These are phyloP conservation scores for Ophiostoma angusticollis DNA, from an alignment of 2,329 filamentous ascomycete species.

Conservation along the genomic window DNA sequence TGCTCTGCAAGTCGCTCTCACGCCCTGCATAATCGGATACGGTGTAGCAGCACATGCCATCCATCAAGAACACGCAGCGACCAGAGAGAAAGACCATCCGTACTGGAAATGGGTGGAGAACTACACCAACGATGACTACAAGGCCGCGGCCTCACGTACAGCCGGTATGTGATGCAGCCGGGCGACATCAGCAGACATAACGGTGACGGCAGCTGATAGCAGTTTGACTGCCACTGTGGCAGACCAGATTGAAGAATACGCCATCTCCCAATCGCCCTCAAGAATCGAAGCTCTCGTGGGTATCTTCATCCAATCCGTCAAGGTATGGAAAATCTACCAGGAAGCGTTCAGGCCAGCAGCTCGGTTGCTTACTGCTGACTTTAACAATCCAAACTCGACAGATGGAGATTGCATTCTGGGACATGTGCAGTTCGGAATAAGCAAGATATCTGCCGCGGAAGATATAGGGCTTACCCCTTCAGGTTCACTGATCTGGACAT, in stretches of 20 bases:
- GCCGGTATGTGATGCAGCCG: constrained; percentile 38
- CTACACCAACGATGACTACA: constrained; percentile 72
- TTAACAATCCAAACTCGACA: too few relatives aligned
- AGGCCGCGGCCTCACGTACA: constrained; percentile 56
- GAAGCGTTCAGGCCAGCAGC: not conserved
- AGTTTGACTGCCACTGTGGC: constrained; percentile 33
- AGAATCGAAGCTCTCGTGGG: constrained; percentile 70
- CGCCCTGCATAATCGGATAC: constrained; percentile 86
- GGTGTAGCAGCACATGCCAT: constrained; percentile 64
- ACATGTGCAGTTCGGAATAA: constrained; percentile 35
- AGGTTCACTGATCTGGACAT: too few relatives aligned
- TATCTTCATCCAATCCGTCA: constrained; percentile 81
- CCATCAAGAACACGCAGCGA: constrained; percentile 43
- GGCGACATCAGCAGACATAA: not conserved
- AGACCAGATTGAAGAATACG: constrained; percentile 52
- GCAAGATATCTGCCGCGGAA: too few relatives aligned
- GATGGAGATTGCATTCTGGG: constrained; percentile 66
- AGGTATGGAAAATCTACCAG: constrained; percentile 37
- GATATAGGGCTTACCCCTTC: too few relatives aligned
- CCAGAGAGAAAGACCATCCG: constrained; percentile 49
- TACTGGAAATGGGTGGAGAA: constrained; percentile 92
- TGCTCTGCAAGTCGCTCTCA: constrained; percentile 69
- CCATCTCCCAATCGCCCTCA: constrained; percentile 56
- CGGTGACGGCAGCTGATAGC: not conserved
- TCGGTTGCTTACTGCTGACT: not conserved